phyloP scores from a whole-genome alignment of 1,284 basidiomycete species.

The Ustilago shanxiensis region DNA sequence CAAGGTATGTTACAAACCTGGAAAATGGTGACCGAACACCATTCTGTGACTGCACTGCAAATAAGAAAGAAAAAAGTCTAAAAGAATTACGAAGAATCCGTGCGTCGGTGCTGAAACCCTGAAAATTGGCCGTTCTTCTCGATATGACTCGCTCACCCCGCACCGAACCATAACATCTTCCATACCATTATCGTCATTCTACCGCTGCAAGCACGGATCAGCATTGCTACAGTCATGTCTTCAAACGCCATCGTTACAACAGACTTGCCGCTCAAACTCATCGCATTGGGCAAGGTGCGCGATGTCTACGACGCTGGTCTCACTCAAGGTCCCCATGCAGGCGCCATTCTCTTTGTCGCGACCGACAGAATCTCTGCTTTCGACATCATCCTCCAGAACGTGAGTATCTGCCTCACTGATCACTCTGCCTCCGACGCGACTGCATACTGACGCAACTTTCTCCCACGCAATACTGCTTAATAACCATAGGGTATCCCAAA shows the following conservation, averaged over 20 bases:
- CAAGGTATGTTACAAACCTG: neutral
- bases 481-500: conserved; percentile 82
- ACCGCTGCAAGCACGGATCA: neutral
- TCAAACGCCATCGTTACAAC: conserved; percentile 53
- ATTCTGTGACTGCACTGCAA: no score
- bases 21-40: no score
- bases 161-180: neutral
- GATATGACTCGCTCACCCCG: conserved; percentile 23
- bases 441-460: no score
- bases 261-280: conserved; percentile 63
- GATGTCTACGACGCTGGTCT: conserved; percentile 68
- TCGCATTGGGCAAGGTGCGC: conserved; percentile 68
- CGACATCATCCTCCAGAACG: conserved; percentile 78
- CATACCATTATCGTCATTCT: neutral
- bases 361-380: conserved; percentile 96
- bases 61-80: neutral
- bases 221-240: conserved; percentile 24
- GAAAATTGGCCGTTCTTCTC: conserved; percentile 2
- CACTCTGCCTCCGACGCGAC: no score
- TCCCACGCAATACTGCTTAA: neutral
- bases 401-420: conserved; percentile 14
- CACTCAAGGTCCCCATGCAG: conserved; percentile 45
- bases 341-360: conserved; percentile 84
- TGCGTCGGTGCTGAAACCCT: conserved; percentile 6
- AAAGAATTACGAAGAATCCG: conserved; percentile 6